Base-by-base conservation (phyloP, 169 alveolate species). In the Toxoplasma gondii region DNA sequence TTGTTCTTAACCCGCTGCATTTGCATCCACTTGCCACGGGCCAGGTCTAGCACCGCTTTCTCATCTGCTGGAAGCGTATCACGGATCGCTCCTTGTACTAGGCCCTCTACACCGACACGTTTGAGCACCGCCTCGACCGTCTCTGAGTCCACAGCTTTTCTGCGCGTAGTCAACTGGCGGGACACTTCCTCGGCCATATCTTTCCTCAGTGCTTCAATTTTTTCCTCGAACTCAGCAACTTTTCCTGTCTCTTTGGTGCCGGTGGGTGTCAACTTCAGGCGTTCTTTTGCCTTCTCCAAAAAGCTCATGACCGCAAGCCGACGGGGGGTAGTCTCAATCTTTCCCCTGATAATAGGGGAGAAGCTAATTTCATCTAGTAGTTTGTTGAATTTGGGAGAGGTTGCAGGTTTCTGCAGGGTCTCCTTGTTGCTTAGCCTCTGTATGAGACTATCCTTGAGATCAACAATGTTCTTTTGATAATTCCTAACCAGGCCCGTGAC, bases 41-140 rank as follows among this genome's bases (percentile, higher is more conserved):
- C 87, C 87, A 78, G 87, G 10, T 34, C 87, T 78, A 78, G 87
- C 45, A 78, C 87, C 45, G 27, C 53, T 39, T 22, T 38, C 87
- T 78, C 87, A 16, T 78, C 45, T 27, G 39, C 31, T 12, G 87
- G 45, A 0, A 78, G 43, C 41, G 29, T 39, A 53, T 34, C 41
- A 39, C 31, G 39, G 31, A 34, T 34, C 7, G 87, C 22, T 39
- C 45, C 87, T 17, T 70, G 83, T 31, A 78, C 27, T 29, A 64
- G 78, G 10, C 87, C 87, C 53, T 78, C 87, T 24, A 78, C 53
- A 78, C 87, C 87, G 45, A 78, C 87, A 34, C 45, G 43, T 39
- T 78, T 34, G 10, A 78, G 53, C 31, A 78, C 53, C 45, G 43
- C 53, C 24, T 78, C 45, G 43, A 78, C 87, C 39, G 87, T 19